Evolutionary conservation across 1,284 basidiomycete genomes (phyloP).

Genomic region (Vanrija pseudolonga): DNA sequence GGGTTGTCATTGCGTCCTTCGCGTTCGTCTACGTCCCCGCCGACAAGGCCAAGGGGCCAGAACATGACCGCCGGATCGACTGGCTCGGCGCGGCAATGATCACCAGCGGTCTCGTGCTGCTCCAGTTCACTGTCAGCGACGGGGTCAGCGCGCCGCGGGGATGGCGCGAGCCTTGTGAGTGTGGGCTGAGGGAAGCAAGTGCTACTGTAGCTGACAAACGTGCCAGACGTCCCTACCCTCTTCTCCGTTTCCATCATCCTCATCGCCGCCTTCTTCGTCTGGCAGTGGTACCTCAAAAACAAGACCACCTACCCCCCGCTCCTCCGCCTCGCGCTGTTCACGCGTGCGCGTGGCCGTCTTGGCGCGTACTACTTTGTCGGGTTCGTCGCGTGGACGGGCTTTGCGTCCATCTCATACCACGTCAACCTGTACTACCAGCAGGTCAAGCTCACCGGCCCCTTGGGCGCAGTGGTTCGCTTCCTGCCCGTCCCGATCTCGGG

Average conservation of each 20-base stretch:
- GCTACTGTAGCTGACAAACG: too few relatives aligned
- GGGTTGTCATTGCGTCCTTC: background rate
- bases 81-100: constrained; percentile 17
- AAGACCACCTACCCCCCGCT: constrained; percentile 55
- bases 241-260: constrained; percentile 64
- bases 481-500: constrained; percentile 70
- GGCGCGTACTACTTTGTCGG: constrained; percentile 61
- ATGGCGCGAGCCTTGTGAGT: constrained; percentile 67
- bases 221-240: constrained; percentile 50
- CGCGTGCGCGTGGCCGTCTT: constrained; percentile 58
- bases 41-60: background rate
- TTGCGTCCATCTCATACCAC: constrained; percentile 37
- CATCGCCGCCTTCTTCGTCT: constrained; percentile 59
- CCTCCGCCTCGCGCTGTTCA: constrained; percentile 63
- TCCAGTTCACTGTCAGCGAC: constrained; percentile 71
- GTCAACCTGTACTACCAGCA: constrained; percentile 18
- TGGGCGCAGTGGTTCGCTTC: constrained; percentile 66
- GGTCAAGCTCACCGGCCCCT: constrained; percentile 14
- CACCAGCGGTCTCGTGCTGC: constrained; percentile 43
- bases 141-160: constrained; percentile 61
- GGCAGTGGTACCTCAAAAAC: constrained; percentile 59
- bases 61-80: constrained; percentile 4
- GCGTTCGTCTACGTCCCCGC: constrained; percentile 7
- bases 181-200: too few relatives aligned
- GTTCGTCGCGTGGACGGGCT: constrained; percentile 63